phyloP scores from a whole-genome alignment of 768 basidiomycete species.

The Baorangia bicolor region DNA sequence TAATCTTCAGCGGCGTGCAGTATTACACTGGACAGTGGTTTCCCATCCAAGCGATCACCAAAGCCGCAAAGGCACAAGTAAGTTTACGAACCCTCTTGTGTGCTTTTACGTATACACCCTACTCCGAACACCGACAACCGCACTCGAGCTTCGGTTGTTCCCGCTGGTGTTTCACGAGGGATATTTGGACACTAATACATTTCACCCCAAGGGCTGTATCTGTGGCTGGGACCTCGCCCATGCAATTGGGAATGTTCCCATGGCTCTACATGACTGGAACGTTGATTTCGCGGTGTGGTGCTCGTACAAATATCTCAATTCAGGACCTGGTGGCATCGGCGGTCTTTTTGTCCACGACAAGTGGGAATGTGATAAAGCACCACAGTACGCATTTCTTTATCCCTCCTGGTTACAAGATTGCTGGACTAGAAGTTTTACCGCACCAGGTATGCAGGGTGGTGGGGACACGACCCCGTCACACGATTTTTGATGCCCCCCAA shows the following conservation, averaged over 20 bases:
- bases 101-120: slow-evolving; percentile 27
- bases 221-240: slow-evolving; percentile 98
- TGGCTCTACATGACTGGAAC: slow-evolving; percentile 88
- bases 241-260: slow-evolving; percentile 89
- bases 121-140: slow-evolving; percentile 5
- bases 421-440: slow-evolving; percentile 10
- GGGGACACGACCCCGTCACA: slow-evolving; percentile 88
- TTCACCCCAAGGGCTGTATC: slow-evolving; percentile 71
- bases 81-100: slow-evolving; percentile 23
- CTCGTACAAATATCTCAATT: slow-evolving; percentile 97
- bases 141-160: slow-evolving; percentile 5
- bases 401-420: slow-evolving; percentile 5
- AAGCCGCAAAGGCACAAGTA: slow-evolving; percentile 82
- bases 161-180: slow-evolving; percentile 9
- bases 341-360: slow-evolving; percentile 87
- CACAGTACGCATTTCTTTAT: slow-evolving; percentile 51
- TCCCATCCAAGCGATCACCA: slow-evolving; percentile 81
- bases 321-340: slow-evolving; percentile 96
- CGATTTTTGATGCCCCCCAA: slow-evolving; percentile 87
- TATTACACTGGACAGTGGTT: slow-evolving; percentile 98
- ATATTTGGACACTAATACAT: slow-evolving; percentile 13
- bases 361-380: slow-evolving; percentile 62
- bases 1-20: slow-evolving; percentile 91
- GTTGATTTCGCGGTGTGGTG: slow-evolving; percentile 99
- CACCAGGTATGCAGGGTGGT: slow-evolving; percentile 90